These are phyloP conservation scores for Iris pallida DNA, from an alignment of 116 monocot genomes.

Conservation along the genomic window DNA sequence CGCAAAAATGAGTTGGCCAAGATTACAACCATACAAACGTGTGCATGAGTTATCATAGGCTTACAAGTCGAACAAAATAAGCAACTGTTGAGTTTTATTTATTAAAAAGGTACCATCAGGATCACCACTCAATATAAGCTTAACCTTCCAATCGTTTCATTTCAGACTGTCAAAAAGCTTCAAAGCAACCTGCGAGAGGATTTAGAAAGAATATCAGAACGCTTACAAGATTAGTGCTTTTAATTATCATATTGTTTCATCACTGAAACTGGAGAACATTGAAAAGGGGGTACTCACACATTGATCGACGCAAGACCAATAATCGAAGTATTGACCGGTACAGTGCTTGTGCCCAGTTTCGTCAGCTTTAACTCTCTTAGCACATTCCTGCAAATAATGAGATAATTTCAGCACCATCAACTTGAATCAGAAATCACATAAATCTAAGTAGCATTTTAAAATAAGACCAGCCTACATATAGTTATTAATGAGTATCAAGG, in stretches of 20 bases:
- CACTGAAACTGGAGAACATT: background rate
- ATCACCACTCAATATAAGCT: background rate
- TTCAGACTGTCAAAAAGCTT: slow-evolving; percentile 53
- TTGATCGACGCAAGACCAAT: slow-evolving; percentile 62
- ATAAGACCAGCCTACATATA: no score
- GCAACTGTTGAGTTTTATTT: background rate
- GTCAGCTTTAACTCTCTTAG: slow-evolving; percentile 53
- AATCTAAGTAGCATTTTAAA: no score
- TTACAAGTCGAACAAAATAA: background rate
- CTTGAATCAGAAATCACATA: no score
- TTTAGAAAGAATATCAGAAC: background rate
- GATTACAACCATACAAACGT: background rate
- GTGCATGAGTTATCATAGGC: no score
- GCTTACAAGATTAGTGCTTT: background rate
- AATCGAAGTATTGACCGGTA: slow-evolving; percentile 82
- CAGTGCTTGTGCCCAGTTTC: slow-evolving; percentile 72
- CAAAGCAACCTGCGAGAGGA: slow-evolving; percentile 32
- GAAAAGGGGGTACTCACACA: slow-evolving; percentile 39
- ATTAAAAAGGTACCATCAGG: background rate
- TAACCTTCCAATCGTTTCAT: slow-evolving; percentile 11
- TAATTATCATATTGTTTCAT: background rate
- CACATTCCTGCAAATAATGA: slow-evolving; percentile 38
- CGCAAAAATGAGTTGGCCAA: slow-evolving; percentile 8
- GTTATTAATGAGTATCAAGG: no score
- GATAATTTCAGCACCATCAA: background rate